Conservation (phyloP, 2,329 filamentous ascomycete species). For the Cercospora sojina region DNA sequence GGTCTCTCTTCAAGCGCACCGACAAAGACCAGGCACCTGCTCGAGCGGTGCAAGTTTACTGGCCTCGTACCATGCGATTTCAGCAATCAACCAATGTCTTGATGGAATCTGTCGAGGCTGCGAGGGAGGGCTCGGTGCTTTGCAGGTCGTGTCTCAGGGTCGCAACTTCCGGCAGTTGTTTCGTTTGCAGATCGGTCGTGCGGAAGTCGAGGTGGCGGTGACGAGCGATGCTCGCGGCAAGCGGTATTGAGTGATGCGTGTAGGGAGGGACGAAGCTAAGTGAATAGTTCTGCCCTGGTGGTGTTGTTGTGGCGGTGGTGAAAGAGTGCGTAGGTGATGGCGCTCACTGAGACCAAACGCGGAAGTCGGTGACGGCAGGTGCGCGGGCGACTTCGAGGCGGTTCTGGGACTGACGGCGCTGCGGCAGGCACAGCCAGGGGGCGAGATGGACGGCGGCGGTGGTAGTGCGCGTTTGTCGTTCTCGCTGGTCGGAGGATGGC, state of each 20-base stretch:
- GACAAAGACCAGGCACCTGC: slow-evolving; percentile 30
- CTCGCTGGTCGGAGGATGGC: slow-evolving; percentile 12
- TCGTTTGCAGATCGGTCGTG: background rate
- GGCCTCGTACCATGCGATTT: slow-evolving; percentile 26
- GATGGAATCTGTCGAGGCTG: slow-evolving; percentile 8
- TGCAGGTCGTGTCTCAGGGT: slow-evolving; percentile 7
- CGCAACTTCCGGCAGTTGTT: background rate
- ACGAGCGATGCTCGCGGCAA: background rate
- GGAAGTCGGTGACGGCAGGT: slow-evolving; percentile 8
- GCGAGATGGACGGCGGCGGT: slow-evolving; percentile 9
- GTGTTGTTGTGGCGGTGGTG: slow-evolving; percentile 13
- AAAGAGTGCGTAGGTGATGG: slow-evolving; percentile 20
- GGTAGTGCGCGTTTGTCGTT: slow-evolving; percentile 5
- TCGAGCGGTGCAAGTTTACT: slow-evolving; percentile 28
- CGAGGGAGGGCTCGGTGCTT: slow-evolving; percentile 15
- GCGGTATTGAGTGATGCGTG: slow-evolving; percentile 4
- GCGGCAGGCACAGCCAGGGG: slow-evolving; percentile 1
- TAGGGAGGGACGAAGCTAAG: slow-evolving; percentile 33
- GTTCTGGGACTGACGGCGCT: background rate
- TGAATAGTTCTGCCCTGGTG: slow-evolving; percentile 37
- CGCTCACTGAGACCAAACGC: slow-evolving; percentile 8
- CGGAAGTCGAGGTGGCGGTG: background rate
- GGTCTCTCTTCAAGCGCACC: slow-evolving; percentile 27
- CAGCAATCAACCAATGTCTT: slow-evolving; percentile 16
- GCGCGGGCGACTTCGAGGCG: background rate